Percentiles rank a stretch among this genome's conserved stretches.
Evolutionary conservation across 2,329 filamentous ascomycete genomes (phyloP).

Genomic region (Blastomyces emzantsi): DNA sequence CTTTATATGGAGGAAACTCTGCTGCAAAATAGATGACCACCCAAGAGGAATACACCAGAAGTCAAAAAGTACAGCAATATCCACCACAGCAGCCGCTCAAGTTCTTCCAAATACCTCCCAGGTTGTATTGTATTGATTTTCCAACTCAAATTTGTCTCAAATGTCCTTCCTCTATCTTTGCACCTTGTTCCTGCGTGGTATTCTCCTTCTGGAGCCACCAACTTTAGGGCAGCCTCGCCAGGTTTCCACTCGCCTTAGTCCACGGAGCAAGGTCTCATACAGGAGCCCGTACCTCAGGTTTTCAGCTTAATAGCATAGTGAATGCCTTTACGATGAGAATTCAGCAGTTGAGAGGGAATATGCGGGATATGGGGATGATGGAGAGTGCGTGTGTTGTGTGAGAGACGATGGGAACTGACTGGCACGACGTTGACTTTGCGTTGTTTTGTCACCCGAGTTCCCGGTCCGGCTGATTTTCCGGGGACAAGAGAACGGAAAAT

Average conservation of each 20-base stretch:
- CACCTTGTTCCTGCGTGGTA: constrained; percentile 10
- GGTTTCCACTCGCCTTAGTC: constrained; percentile 22
- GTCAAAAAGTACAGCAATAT: constrained; percentile 10
- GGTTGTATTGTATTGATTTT: constrained; percentile 5
- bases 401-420: neutral
- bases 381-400: neutral
- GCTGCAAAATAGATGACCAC: constrained; percentile 1
- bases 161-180: neutral
- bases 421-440: neutral
- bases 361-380: constrained; percentile 13
- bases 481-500: neutral
- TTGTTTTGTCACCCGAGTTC: constrained; percentile 12
- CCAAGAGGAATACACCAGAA: constrained; percentile 9
- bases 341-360: constrained; percentile 12
- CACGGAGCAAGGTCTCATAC: constrained; percentile 26
- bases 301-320: constrained; percentile 29
- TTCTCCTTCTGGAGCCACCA: constrained; percentile 10
- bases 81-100: constrained; percentile 7
- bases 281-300: constrained; percentile 25
- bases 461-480: constrained; percentile 7
- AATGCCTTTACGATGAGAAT: constrained; percentile 31
- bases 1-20: constrained; percentile 1
- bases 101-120: constrained; percentile 1
- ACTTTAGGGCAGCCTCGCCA: neutral
- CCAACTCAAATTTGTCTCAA: constrained; percentile 4